Base-by-base conservation (phyloP, 345 rosid genomes). In the Aquilaria malaccensis region DNA sequence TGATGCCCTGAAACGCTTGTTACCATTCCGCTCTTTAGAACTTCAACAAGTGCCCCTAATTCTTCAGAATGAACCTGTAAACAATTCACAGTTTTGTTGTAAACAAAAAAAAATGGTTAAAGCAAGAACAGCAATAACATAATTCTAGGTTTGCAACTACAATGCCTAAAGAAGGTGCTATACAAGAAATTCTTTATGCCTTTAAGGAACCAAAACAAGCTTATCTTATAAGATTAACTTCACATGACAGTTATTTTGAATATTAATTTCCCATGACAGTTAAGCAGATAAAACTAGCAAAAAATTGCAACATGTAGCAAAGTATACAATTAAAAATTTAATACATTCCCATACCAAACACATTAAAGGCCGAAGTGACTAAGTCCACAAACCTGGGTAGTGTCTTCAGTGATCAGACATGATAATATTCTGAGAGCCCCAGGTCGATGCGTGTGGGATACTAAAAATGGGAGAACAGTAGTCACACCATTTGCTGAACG, bases 21-120 rank as follows among this genome's bases (percentile, higher is more conserved):
- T 66, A 88, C 91, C 89, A 91, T 91, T 69, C 96, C 96, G 70
- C 97, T 83, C 82, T 91, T 91, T 56, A 91, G 80, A 78, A 88
- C 79, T 72, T 91, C 96, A 65, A 91, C 86, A 73, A 91, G 83
- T 22, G 76, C 83, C 30, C 91, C 85, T 70, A 91, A 65, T 65
- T 91, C 97, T 61, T 91, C 96, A 62, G 87, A 73, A 84, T 91
- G 94, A 62, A 64, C 85, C 97, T 91, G 84, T 59, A 37, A 3
- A 37, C 43, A 37, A 4, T 37, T 37, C 7, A 2, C 62, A 37
- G 7, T 4, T 3, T 5, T 4, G 4, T 37, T 37, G 5, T 37
- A 1, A 37, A 37, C 5, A 37, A 9, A 37, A 37, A 37, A 2
- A 9, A 4, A 9, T 37, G 43, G 43, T 2, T 5, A 37, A 64